Evolutionary conservation across 2,329 filamentous ascomycete species (phyloP).

Genomic region (Penicillium occitanis): DNA sequence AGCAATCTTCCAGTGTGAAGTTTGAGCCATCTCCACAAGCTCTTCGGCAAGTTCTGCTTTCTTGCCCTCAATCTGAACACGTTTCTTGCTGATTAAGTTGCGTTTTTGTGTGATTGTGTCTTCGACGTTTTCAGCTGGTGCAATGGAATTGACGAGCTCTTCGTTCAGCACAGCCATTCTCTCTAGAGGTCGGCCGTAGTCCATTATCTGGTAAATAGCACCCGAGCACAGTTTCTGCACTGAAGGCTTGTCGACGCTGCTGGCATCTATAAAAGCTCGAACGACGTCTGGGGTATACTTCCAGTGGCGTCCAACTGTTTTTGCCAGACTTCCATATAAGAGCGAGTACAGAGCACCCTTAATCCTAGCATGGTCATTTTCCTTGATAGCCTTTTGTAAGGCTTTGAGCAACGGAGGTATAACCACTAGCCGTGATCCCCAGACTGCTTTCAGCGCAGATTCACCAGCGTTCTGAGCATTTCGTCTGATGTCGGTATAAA

Average conservation of each 20-base stretch:
- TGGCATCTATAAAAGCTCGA: slow-evolving; percentile 84
- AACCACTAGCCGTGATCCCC: slow-evolving; percentile 82
- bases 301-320: slow-evolving; percentile 89
- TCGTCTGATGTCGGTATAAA: slow-evolving; percentile 93
- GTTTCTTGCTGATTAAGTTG: slow-evolving; percentile 71
- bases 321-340: slow-evolving; percentile 81
- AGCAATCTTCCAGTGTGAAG: slow-evolving; percentile 95
- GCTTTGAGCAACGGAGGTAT: slow-evolving; percentile 82
- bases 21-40: slow-evolving; percentile 71
- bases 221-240: slow-evolving; percentile 85
- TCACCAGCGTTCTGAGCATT: slow-evolving; percentile 91
- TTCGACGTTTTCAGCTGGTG: slow-evolving; percentile 65
- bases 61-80: slow-evolving; percentile 74
- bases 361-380: slow-evolving; percentile 83
- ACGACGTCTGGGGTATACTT: slow-evolving; percentile 89
- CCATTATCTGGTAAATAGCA: slow-evolving; percentile 80
- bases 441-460: slow-evolving; percentile 85
- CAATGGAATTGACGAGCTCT: slow-evolving; percentile 67
- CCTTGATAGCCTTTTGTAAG: slow-evolving; percentile 73
- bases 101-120: slow-evolving; percentile 60
- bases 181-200: slow-evolving; percentile 87
- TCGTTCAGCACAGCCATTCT: slow-evolving; percentile 80
- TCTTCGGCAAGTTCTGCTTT: slow-evolving; percentile 80
- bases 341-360: slow-evolving; percentile 93
- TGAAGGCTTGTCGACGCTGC: slow-evolving; percentile 86